phyloP scores from a whole-genome alignment of 176 grass and related monocot species.

The Carex cristatella region DNA sequence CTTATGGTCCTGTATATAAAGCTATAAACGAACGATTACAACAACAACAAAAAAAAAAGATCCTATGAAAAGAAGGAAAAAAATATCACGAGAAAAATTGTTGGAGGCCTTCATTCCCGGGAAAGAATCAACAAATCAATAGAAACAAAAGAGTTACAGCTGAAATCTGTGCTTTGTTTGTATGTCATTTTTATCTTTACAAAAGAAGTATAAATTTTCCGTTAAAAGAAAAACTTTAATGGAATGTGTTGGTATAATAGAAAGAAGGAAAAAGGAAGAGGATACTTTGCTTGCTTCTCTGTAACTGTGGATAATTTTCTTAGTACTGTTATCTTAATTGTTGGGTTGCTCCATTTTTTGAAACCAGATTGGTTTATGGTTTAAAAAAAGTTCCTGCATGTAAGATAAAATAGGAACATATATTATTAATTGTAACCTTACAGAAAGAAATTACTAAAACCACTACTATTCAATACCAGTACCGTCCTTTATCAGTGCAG shows the following conservation, averaged over 20 bases:
- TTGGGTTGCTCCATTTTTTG: background rate
- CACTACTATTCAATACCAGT: background rate
- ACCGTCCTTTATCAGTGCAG: background rate
- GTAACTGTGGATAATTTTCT: background rate
- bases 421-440: background rate
- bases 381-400: constrained; percentile 13
- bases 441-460: background rate
- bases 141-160: background rate
- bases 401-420: background rate
- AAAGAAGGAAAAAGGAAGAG: background rate
- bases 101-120: background rate
- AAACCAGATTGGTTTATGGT: background rate
- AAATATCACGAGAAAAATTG: background rate
- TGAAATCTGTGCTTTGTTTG: constrained; percentile 2
- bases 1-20: background rate
- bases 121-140: constrained; percentile 5
- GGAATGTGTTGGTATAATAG: background rate
- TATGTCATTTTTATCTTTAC: background rate
- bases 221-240: background rate
- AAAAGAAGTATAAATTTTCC: constrained; percentile 11
- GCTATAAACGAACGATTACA: background rate
- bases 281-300: background rate
- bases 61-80: background rate
- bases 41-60: background rate
- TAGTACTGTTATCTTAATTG: background rate